Percentiles rank a stretch among this genome's conserved stretches.
Evolutionary conservation across 805 yeast genomes (phyloP).

Genomic region (Ogataea nonfermentans): DNA sequence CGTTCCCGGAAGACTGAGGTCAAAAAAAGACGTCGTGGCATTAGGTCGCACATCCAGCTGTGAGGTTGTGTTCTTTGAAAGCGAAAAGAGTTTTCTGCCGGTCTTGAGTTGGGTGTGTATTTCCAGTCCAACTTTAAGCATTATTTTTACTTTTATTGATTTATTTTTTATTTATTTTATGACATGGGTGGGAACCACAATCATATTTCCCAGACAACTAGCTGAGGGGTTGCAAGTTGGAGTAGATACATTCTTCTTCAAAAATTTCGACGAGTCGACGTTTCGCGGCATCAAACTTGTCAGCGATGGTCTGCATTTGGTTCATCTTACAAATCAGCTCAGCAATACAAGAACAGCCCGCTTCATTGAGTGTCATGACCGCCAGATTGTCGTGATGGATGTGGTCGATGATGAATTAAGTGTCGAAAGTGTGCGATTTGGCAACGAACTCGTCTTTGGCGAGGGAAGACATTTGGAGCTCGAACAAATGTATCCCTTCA

Average conservation of each 20-base stretch:
- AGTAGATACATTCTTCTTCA: constrained; percentile 26
- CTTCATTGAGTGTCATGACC: constrained; percentile 35
- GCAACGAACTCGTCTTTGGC: constrained; percentile 6
- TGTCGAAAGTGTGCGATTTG: constrained; percentile 10
- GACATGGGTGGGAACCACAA: constrained; percentile 14
- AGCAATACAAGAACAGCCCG: constrained; percentile 42
- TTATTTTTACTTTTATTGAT: not conserved
- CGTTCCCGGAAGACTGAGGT: constrained; percentile 88
- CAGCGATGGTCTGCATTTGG: constrained; percentile 50
- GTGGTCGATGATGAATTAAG: constrained; percentile 22
- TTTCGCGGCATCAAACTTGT: constrained; percentile 50
- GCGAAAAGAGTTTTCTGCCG: constrained; percentile 70
- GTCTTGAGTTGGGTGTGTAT: constrained; percentile 89
- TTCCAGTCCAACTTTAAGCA: constrained; percentile 82
- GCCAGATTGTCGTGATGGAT: constrained; percentile 16
- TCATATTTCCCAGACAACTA: constrained; percentile 13
- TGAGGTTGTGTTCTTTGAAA: constrained; percentile 48
- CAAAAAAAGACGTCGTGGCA: constrained; percentile 70
- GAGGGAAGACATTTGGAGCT: not conserved
- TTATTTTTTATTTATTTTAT: not conserved
- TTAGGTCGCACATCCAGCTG: constrained; percentile 53
- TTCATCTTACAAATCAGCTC: constrained; percentile 47
- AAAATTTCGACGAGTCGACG: constrained; percentile 2
- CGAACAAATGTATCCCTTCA: constrained; percentile 14
- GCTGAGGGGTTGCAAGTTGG: constrained; percentile 22